Percentiles rank a stretch among this genome's conserved stretches.
Conservation (phyloP, 495 filamentous ascomycete species). For the Barbatosphaeria neglecta region DNA sequence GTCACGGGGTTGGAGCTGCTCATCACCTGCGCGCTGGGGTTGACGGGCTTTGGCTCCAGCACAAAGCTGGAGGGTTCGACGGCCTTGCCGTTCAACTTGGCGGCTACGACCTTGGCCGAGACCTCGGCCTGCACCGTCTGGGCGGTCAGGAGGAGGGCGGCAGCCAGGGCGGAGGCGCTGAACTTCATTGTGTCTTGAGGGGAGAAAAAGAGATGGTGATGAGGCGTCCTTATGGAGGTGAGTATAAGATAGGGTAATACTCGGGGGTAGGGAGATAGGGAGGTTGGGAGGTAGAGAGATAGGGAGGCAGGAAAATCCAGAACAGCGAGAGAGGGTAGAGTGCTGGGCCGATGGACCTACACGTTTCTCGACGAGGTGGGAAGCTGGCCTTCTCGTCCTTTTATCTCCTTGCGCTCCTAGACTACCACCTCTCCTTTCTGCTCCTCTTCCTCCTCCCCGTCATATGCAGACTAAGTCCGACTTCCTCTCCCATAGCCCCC, state of each 20-base stretch:
- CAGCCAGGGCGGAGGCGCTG: neutral
- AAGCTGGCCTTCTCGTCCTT: neutral
- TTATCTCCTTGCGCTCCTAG: neutral
- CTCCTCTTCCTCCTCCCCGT: neutral
- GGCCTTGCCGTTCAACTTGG: neutral
- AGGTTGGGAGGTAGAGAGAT: no score
- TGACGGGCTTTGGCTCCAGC: neutral
- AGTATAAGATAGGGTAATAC: no score
- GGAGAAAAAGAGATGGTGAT: no score
- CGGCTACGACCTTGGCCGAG: neutral
- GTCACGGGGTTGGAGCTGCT: neutral
- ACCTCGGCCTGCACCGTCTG: neutral
- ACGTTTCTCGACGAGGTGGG: neutral
- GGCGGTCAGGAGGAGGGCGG: neutral
- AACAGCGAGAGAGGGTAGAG: no score
- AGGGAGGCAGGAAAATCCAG: no score
- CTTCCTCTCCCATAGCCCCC: neutral
- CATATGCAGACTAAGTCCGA: neutral
- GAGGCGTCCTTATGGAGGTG: no score
- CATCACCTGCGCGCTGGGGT: neutral
- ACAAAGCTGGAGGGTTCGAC: neutral
- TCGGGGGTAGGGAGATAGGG: no score
- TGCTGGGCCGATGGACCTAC: no score
- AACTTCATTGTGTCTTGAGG: neutral
- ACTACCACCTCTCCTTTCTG: neutral